Evolutionary conservation across 805 yeast species (phyloP).

Genomic region (Metschnikowia gelsemii): DNA sequence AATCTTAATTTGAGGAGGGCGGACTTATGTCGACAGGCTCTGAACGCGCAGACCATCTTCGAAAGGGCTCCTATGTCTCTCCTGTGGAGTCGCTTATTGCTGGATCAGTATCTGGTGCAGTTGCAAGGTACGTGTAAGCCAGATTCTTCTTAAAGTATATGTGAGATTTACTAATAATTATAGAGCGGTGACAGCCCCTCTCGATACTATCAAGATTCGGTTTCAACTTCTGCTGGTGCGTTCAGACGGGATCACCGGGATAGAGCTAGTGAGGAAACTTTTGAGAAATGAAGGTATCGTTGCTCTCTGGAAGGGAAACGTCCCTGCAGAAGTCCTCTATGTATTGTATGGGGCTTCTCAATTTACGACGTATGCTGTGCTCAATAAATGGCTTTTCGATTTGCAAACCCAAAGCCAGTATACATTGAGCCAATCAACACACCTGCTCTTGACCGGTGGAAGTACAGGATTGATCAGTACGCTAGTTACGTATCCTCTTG

Average conservation of each 20-base stretch:
- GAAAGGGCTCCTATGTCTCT: constrained; percentile 52
- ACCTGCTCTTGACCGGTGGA: constrained; percentile 64
- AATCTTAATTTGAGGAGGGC: not conserved
- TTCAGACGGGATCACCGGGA: constrained; percentile 23
- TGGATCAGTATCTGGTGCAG: constrained; percentile 51
- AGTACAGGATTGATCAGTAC: constrained; percentile 78
- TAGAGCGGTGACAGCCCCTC: constrained; percentile 68
- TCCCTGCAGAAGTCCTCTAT: constrained; percentile 88
- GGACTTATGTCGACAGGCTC: constrained; percentile 4
- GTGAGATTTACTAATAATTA: constrained; percentile 22
- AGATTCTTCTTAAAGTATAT: not conserved
- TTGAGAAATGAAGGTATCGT: constrained; percentile 61
- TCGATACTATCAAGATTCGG: constrained; percentile 76
- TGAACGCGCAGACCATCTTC: constrained; percentile 42
- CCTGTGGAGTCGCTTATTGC: constrained; percentile 57
- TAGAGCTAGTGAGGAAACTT: constrained; percentile 43
- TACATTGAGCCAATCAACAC: constrained; percentile 36
- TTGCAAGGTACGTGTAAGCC: constrained; percentile 37
- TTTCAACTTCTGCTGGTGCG: constrained; percentile 56
- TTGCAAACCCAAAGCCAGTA: constrained; percentile 24
- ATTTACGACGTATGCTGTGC: constrained; percentile 65
- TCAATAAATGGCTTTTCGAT: constrained; percentile 45
- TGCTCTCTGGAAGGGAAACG: constrained; percentile 95
- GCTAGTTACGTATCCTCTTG: constrained; percentile 79
- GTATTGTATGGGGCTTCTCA: constrained; percentile 82